Evolutionary conservation across 345 rosid species (phyloP).

Genomic region (Pugionium cornutum): DNA sequence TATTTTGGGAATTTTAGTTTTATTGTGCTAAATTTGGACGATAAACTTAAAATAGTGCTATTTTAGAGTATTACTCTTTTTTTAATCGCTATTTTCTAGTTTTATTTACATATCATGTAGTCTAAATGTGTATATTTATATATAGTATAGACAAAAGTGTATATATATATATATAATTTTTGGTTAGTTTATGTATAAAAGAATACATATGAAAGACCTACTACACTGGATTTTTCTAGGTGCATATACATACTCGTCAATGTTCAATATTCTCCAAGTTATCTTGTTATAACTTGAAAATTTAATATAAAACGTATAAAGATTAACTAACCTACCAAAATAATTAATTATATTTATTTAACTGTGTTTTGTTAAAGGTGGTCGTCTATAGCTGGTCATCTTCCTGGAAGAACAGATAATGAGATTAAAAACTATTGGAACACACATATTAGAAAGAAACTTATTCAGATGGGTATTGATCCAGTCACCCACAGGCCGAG

Average conservation of each 20-base stretch:
- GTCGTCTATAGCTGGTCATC: constrained; percentile 47
- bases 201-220: constrained; percentile 20
- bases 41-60: too few relatives aligned
- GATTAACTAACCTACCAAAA: constrained; percentile 31
- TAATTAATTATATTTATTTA: background rate
- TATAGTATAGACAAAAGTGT: constrained; percentile 1
- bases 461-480: constrained; percentile 41
- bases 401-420: constrained; percentile 44
- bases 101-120: background rate
- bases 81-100: background rate
- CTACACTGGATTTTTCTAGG: constrained; percentile 36
- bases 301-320: constrained; percentile 19
- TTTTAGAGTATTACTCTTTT: too few relatives aligned
- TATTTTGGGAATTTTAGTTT: too few relatives aligned
- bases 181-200: constrained; percentile 22
- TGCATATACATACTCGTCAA: constrained; percentile 34
- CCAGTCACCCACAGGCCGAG: constrained; percentile 41
- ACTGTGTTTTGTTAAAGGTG: constrained; percentile 27
- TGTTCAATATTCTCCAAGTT: constrained; percentile 17
- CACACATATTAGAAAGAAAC: constrained; percentile 42
- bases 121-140: too few relatives aligned
- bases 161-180: background rate
- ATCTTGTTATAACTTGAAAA: constrained; percentile 14
- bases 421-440: constrained; percentile 44
- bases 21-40: too few relatives aligned